Conservation (phyloP, 179 eudicot species). For the Beta macrorhiza region DNA sequence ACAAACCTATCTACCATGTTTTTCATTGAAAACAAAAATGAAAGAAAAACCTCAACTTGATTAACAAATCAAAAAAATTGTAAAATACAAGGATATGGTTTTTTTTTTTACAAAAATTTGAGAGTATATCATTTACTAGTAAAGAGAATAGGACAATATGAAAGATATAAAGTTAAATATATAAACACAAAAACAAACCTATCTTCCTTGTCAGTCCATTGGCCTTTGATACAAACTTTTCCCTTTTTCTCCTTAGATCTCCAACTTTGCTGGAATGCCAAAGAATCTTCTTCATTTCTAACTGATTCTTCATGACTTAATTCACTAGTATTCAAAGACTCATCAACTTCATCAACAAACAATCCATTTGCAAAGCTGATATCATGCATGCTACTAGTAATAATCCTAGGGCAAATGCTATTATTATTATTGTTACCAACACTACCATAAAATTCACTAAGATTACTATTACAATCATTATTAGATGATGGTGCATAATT, state of each 20-base stretch:
- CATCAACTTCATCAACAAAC: slow-evolving; percentile 26
- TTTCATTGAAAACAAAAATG: too few species aligned
- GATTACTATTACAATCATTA: background rate
- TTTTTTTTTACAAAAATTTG: too few species aligned
- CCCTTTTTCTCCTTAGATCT: slow-evolving; percentile 16
- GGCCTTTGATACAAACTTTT: slow-evolving; percentile 55
- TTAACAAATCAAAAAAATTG: too few species aligned
- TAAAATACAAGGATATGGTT: too few species aligned
- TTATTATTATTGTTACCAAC: background rate
- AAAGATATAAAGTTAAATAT: too few species aligned
- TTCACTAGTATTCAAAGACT: slow-evolving; percentile 8
- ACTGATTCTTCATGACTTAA: background rate
- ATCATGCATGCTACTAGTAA: slow-evolving; percentile 22
- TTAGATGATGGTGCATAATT: background rate
- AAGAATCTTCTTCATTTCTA: slow-evolving; percentile 15
- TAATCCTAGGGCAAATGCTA: too few species aligned
- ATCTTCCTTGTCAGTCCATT: slow-evolving; percentile 79
- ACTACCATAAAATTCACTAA: background rate
- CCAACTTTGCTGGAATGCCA: background rate
- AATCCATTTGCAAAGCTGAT: slow-evolving; percentile 11
- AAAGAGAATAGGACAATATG: too few species aligned
- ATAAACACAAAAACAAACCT: slow-evolving; percentile 31
- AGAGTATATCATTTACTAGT: too few species aligned
- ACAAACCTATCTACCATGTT: too few species aligned
- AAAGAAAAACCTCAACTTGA: too few species aligned